These are phyloP conservation scores for Aspergillus taichungensis DNA, from an alignment of 495 filamentous ascomycete genomes.

Conservation along the genomic window DNA sequence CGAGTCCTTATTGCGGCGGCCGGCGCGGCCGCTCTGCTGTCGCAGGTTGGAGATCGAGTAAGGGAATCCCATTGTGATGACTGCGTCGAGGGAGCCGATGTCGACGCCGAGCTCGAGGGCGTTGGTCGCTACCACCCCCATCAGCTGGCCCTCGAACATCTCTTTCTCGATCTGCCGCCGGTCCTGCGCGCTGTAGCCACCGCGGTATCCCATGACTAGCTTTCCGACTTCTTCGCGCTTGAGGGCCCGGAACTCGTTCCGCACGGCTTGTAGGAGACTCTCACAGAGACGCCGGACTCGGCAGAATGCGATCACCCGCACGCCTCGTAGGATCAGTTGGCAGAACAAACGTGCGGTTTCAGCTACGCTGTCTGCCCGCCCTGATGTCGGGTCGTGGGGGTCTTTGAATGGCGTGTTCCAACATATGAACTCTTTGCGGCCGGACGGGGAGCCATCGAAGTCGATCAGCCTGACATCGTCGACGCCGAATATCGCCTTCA, in stretches of 20 bases:
- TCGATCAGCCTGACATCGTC: slow-evolving; percentile 69
- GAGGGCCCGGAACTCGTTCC: slow-evolving; percentile 61
- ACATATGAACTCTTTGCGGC: slow-evolving; percentile 90
- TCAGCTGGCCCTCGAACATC: slow-evolving; percentile 92
- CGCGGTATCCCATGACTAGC: slow-evolving; percentile 90
- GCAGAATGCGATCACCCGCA: slow-evolving; percentile 91
- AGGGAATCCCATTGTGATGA: slow-evolving; percentile 89
- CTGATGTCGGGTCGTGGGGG: slow-evolving; percentile 74
- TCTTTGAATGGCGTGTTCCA: slow-evolving; percentile 98
- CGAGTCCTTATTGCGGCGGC: slow-evolving; percentile 88
- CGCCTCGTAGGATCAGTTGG: slow-evolving; percentile 79
- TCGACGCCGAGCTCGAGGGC: slow-evolving; percentile 92
- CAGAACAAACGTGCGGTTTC: slow-evolving; percentile 88
- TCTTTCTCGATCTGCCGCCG: slow-evolving; percentile 82
- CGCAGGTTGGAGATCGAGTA: slow-evolving; percentile 90
- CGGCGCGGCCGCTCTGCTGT: slow-evolving; percentile 91
- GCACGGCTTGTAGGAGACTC: slow-evolving; percentile 69
- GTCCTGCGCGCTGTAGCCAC: slow-evolving; percentile 93
- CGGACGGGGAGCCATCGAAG: slow-evolving; percentile 89
- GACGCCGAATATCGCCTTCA: slow-evolving; percentile 89
- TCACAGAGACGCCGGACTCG: slow-evolving; percentile 83
- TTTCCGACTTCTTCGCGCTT: slow-evolving; percentile 64
- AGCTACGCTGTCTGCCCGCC: slow-evolving; percentile 69
- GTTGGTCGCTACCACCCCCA: slow-evolving; percentile 90
- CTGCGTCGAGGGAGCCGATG: slow-evolving; percentile 90